Evolutionary conservation across 192 early-diverging fungal genomes (phyloP).

Genomic region (Mortierella hygrophila): DNA sequence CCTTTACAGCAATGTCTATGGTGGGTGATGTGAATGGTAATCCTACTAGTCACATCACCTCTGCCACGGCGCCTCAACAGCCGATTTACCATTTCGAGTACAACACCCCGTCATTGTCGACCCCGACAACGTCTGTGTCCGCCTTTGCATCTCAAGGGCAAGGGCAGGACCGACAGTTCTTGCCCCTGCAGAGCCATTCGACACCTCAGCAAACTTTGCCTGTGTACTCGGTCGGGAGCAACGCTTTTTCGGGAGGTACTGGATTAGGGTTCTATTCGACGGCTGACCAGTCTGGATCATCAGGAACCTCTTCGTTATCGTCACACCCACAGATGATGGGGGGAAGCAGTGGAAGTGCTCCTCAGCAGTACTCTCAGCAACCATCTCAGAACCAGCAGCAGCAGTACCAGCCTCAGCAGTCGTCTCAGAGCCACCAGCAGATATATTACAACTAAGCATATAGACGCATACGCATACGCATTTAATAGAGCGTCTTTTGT

Average conservation of each 20-base stretch:
- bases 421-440: background rate
- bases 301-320: background rate
- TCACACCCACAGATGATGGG: background rate
- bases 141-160: background rate
- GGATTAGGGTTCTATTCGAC: background rate
- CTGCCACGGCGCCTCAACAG: background rate
- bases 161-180: too few species aligned
- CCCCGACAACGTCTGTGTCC: background rate
- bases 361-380: background rate
- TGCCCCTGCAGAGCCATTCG: too few species aligned
- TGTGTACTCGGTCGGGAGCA: too few species aligned
- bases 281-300: background rate
- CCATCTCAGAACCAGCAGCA: slow-evolving; percentile 6
- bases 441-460: slow-evolving; percentile 2
- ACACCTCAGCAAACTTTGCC: background rate
- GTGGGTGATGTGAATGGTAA: background rate
- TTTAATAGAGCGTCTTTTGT: background rate
- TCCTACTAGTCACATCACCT: background rate
- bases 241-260: background rate
- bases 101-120: slow-evolving; percentile 3
- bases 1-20: background rate
- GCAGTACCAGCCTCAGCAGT: slow-evolving; percentile 11
- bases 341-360: background rate
- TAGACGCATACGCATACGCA: background rate
- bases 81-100: slow-evolving; percentile 18